Evolutionary conservation across 2,329 filamentous ascomycete genomes (phyloP), one percentile per base, ranked within the genome.

Genomic region (Neofusicoccum parvum): DNA sequence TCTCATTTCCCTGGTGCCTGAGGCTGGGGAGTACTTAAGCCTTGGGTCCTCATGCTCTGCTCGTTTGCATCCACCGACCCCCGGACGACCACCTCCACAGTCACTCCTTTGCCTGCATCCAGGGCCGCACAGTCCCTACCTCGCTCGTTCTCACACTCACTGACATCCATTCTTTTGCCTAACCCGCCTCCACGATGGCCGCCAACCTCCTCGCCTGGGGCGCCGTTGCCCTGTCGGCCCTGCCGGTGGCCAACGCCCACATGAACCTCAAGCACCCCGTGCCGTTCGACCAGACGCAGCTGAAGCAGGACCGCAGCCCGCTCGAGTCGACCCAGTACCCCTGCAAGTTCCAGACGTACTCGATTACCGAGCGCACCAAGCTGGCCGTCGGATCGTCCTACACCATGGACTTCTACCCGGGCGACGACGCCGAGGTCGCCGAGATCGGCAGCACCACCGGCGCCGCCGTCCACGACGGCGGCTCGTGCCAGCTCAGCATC

Each of bases 401-500:
- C 71, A 75, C 80, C 0, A 82, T 97, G 1, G 76, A 79, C 0
- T 92, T 97, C 77, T 80, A 74, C 6, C 56, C 56, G 3, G 56
- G 56, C 43, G n/a, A 46, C 56, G 41, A 17, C n/a, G 41, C 27
- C 7, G 56, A 60, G 56, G n/a, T 60, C 2, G 56, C 43, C 1
- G 56, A 48, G 27, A 60, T 60, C n/a, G 59, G 59, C 15, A 48
- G 56, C 56, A 60, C 56, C 56, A 46, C 32, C 27, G 94, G 94
- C 5, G 84, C 82, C 41, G 93, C 94, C 2, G 87, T 90, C 0
- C 95, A 99, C 72, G 94, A 93, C 5, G 95, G 95, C 54, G 95
- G 95, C 0, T 94, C 91, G 0, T 98, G 94, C 80, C 95, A 99
- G 73, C 78, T 98, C 50, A 88, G 87, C 14, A 81, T 98, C 71